Conservation (phyloP, 495 filamentous ascomycete species). For the Stereocaulon alpinum region DNA sequence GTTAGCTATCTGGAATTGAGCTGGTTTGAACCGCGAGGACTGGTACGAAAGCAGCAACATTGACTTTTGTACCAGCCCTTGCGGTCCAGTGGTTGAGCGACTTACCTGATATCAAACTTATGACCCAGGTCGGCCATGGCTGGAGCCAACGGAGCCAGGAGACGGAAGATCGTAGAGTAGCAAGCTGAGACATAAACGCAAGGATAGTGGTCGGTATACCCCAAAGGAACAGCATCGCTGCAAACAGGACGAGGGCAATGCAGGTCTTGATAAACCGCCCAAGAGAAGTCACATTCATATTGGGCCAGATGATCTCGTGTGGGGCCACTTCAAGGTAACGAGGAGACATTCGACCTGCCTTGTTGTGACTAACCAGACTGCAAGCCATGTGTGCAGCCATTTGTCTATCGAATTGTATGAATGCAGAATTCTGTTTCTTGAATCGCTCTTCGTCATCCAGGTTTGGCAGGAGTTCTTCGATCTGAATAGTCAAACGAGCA, state of each 20-base stretch:
- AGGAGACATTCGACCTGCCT: constrained; percentile 89
- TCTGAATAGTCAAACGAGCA: constrained; percentile 80
- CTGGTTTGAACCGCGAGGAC: no score
- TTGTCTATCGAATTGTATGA: constrained; percentile 97
- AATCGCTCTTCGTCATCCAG: constrained; percentile 81
- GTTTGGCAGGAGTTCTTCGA: constrained; percentile 76
- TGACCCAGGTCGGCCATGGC: constrained; percentile 49
- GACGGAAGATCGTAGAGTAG: constrained; percentile 54
- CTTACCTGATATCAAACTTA: constrained; percentile 75
- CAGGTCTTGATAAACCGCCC: constrained; percentile 67
- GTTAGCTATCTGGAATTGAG: not conserved
- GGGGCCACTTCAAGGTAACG: constrained; percentile 87
- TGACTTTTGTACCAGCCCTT: no score
- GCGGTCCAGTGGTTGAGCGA: constrained; percentile 41
- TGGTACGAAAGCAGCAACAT: no score
- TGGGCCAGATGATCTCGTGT: constrained; percentile 91
- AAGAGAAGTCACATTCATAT: constrained; percentile 95
- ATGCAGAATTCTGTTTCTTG: constrained; percentile 66
- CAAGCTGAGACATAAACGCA: constrained; percentile 68
- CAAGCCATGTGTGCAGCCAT: constrained; percentile 96
- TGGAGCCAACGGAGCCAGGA: constrained; percentile 63
- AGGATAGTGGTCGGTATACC: constrained; percentile 84
- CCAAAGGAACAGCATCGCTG: constrained; percentile 82
- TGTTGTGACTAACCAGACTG: constrained; percentile 80
- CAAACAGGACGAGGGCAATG: constrained; percentile 54